Evolutionary conservation across 2,329 filamentous ascomycete species (phyloP).

Genomic region (Trichoderma sp.): DNA sequence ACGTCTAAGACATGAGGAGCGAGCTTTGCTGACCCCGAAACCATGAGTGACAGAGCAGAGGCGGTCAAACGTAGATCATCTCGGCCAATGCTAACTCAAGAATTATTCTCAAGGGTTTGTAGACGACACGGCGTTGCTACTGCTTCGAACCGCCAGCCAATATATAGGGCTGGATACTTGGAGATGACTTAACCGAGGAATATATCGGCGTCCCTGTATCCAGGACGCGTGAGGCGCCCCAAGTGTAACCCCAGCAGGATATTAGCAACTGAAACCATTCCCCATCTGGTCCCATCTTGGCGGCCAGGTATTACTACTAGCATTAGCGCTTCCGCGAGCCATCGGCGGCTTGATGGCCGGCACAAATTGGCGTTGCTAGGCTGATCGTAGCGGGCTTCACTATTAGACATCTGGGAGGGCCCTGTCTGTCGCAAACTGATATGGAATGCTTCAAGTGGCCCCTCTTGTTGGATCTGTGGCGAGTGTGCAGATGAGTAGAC

Average conservation of each 20-base stretch:
- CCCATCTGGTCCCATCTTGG: background rate
- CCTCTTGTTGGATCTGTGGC: background rate
- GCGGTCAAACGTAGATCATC: conserved; percentile 12
- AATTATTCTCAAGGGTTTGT: background rate
- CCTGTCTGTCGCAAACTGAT: background rate
- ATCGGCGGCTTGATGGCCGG: background rate
- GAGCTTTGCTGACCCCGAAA: conserved; percentile 7
- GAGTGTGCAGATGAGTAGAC: background rate
- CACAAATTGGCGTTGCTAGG: conserved; percentile 13
- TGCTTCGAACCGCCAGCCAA: background rate
- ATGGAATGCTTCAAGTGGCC: conserved; percentile 6
- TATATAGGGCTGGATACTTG: background rate
- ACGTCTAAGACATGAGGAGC: background rate
- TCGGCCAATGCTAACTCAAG: background rate
- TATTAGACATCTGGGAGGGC: conserved; percentile 4
- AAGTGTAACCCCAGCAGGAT: conserved; percentile 9
- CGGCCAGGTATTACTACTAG: conserved; percentile 14
- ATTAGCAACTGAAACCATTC: conserved; percentile 22
- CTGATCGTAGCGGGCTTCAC: conserved; percentile 6
- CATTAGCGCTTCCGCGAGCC: conserved; percentile 20
- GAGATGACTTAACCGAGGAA: background rate
- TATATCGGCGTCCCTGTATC: background rate
- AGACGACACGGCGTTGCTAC: background rate
- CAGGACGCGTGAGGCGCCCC: background rate
- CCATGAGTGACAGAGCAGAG: background rate